phyloP scores from a whole-genome alignment of 148 eudicot species.

The Selenicereus undatus region DNA sequence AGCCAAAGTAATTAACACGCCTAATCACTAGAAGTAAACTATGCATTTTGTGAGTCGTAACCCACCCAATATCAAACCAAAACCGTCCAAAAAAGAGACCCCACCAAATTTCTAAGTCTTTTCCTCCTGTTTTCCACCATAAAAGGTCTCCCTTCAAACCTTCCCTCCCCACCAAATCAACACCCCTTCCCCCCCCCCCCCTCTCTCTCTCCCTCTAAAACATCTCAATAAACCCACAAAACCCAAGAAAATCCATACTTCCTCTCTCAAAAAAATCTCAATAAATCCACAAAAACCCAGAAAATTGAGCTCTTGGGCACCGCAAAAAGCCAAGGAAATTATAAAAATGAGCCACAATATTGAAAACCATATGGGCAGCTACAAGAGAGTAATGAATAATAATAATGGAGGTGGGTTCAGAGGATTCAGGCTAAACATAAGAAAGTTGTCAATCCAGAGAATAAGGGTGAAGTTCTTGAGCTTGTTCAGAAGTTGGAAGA shows the following conservation, averaged over 20 bases:
- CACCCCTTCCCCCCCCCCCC: background rate
- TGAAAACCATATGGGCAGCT: background rate
- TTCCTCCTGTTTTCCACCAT: background rate
- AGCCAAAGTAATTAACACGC: background rate
- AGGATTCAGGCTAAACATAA: background rate
- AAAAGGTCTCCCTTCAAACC: slow-evolving; percentile 1
- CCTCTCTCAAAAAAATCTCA: background rate
- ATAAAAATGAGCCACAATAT: background rate
- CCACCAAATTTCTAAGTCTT: background rate
- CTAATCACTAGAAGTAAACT: background rate
- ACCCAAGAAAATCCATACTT: background rate
- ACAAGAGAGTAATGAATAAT: background rate
- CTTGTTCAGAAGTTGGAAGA: background rate
- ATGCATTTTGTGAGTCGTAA: background rate
- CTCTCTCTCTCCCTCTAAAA: background rate
- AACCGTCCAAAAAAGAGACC: background rate
- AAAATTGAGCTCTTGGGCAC: background rate
- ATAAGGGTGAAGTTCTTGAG: background rate
- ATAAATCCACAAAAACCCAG: slow-evolving; percentile 1
- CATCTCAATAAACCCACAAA: background rate
- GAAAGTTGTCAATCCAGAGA: background rate
- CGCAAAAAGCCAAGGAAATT: background rate
- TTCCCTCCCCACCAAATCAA: slow-evolving; percentile 3
- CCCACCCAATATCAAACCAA: background rate
- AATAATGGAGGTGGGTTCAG: background rate